These are phyloP conservation scores for Saccharomyces hybrid DNA, from an alignment of 1,139 yeast genomes.

Conservation along the genomic window DNA sequence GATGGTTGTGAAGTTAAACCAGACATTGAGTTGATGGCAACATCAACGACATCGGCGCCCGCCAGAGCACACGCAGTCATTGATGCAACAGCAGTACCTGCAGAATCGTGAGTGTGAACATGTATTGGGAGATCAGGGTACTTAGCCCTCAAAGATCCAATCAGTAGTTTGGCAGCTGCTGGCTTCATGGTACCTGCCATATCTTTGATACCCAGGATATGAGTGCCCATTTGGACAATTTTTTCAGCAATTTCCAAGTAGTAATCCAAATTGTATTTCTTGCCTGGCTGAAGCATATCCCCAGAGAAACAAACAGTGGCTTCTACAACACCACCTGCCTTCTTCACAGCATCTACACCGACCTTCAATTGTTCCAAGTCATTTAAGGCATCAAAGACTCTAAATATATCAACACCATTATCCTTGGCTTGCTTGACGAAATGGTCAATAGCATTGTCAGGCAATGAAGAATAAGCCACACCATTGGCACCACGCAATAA, in stretches of 20 bases:
- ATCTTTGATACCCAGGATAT: conserved; percentile 91
- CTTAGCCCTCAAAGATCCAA: conserved; percentile 69
- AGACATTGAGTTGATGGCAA: conserved; percentile 92
- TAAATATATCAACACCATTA: conserved; percentile 90
- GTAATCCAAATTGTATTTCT: conserved; percentile 88
- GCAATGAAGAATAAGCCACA: conserved; percentile 91
- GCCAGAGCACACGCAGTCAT: conserved; percentile 90
- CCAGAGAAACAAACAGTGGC: conserved; percentile 97
- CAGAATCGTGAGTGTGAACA: conserved; percentile 97
- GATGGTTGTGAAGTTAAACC: conserved; percentile 98
- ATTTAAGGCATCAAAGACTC: conserved; percentile 94
- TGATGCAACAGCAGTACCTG: conserved; percentile 97
- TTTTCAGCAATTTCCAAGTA: conserved; percentile 72
- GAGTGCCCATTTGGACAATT: conserved; percentile 89
- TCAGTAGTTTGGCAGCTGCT: conserved; percentile 71
- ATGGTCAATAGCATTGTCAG: conserved; percentile 96
- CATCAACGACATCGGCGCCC: conserved; percentile 97
- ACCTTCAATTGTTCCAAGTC: conserved; percentile 93
- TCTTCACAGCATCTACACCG: conserved; percentile 93
- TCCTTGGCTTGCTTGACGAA: conserved; percentile 89
- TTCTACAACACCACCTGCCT: conserved; percentile 97
- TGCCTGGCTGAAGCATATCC: conserved; percentile 89
- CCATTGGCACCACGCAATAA: conserved; percentile 97
- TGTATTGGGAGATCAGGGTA: conserved; percentile 93
- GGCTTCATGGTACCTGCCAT: conserved; percentile 99